Evolutionary conservation across 768 basidiomycete species (phyloP).

Genomic region (Calocybe cyanea): DNA sequence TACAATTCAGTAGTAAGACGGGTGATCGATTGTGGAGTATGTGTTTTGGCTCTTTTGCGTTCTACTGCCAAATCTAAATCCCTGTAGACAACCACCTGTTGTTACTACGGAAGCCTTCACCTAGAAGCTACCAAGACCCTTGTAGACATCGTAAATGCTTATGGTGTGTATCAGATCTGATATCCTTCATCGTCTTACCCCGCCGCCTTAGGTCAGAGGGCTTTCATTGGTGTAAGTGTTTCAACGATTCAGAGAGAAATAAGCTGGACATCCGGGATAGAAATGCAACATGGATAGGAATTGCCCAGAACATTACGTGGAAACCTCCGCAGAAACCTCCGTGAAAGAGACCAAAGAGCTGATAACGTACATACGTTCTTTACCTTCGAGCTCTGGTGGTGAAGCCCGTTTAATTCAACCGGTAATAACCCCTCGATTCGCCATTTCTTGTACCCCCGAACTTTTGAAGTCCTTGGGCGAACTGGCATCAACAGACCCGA

Average conservation of each 20-base stretch:
- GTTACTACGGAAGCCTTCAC: slow-evolving; percentile 86
- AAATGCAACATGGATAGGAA: slow-evolving; percentile 92
- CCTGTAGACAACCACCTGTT: slow-evolving; percentile 92
- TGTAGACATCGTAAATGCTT: slow-evolving; percentile 65
- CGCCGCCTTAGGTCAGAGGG: slow-evolving; percentile 64
- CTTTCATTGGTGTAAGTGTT: slow-evolving; percentile 76
- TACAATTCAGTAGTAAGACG: slow-evolving; percentile 74
- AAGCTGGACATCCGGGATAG: slow-evolving; percentile 32
- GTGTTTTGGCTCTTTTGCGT: slow-evolving; percentile 23
- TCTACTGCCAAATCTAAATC: not conserved
- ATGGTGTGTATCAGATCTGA: slow-evolving; percentile 38
- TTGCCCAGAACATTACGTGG: slow-evolving; percentile 61
- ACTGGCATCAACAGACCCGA: slow-evolving; percentile 55
- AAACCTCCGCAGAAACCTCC: slow-evolving; percentile 57
- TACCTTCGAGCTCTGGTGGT: slow-evolving; percentile 29
- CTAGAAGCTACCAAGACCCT: slow-evolving; percentile 76
- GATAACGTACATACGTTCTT: slow-evolving; percentile 63
- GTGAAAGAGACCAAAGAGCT: slow-evolving; percentile 58
- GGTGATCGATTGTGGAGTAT: slow-evolving; percentile 70
- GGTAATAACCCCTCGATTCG: slow-evolving; percentile 94
- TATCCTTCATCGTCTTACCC: not conserved
- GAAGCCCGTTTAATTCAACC: slow-evolving; percentile 71
- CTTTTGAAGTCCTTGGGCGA: slow-evolving; percentile 61
- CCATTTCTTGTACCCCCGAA: slow-evolving; percentile 78
- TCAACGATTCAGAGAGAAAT: not conserved